phyloP scores from a whole-genome alignment of 345 rosid genomes.

The Ceriops tagal region DNA sequence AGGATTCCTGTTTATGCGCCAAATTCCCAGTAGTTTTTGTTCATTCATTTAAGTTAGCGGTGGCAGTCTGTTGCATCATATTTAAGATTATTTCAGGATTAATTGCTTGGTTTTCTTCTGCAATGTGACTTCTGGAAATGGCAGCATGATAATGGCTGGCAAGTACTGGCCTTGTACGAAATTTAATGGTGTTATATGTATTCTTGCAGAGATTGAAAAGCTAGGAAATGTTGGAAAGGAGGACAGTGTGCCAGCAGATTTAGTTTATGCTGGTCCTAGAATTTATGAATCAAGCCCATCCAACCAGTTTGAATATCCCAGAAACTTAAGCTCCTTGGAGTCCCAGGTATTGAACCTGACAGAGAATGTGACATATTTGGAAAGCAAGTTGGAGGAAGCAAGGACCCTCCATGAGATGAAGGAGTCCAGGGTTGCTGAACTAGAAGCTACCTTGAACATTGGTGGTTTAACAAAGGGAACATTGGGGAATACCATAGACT shows the following conservation, averaged over 20 bases:
- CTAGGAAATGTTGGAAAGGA: slow-evolving; percentile 53
- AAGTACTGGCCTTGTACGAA: neutral
- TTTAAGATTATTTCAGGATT: neutral
- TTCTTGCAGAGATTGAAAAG: slow-evolving; percentile 48
- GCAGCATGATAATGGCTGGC: neutral
- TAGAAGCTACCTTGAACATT: slow-evolving; percentile 37
- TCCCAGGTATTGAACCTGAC: slow-evolving; percentile 41
- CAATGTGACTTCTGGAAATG: neutral
- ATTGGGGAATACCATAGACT: slow-evolving; percentile 29
- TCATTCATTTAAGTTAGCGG: neutral
- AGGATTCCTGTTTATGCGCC: neutral
- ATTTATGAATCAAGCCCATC: slow-evolving; percentile 41
- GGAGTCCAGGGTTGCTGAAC: slow-evolving; percentile 48
- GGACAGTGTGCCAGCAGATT: slow-evolving; percentile 26
- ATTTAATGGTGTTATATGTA: slow-evolving; percentile 6
- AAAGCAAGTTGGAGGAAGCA: slow-evolving; percentile 48
- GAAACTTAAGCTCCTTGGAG: slow-evolving; percentile 37
- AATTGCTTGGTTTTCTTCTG: neutral
- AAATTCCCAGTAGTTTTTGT: neutral
- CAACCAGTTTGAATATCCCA: slow-evolving; percentile 29
- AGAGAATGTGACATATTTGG: slow-evolving; percentile 44
- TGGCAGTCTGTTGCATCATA: neutral
- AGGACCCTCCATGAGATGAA: slow-evolving; percentile 36
- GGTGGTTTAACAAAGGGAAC: slow-evolving; percentile 33
- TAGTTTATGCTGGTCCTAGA: slow-evolving; percentile 17